phyloP scores from a whole-genome alignment of 1,284 basidiomycete genomes.

The Cystobasidium pallidum region DNA sequence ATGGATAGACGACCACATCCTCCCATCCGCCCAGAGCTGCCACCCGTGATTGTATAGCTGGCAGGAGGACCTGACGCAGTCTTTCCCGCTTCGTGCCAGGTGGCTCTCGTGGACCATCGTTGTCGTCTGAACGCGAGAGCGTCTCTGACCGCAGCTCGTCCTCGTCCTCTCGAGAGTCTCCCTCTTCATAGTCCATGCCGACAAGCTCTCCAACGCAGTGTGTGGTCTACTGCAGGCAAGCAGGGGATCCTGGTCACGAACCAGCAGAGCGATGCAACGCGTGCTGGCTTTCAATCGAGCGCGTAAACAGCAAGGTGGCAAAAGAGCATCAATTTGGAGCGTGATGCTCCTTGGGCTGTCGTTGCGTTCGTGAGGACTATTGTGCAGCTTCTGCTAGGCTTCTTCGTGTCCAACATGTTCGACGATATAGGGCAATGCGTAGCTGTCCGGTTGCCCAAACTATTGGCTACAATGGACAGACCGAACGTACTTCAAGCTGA shows the following conservation, averaged over 20 bases:
- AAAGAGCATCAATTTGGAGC: no score
- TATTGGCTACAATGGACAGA: neutral
- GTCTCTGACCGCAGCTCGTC: slow-evolving; percentile 30
- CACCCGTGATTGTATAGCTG: slow-evolving; percentile 42
- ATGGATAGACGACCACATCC: slow-evolving; percentile 12
- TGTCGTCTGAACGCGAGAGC: slow-evolving; percentile 26
- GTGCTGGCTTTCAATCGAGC: neutral
- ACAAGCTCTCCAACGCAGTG: no score
- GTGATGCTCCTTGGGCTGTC: no score
- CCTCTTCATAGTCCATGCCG: slow-evolving; percentile 25
- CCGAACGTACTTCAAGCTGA: no score
- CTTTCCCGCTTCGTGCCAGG: slow-evolving; percentile 25
- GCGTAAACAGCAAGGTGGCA: neutral
- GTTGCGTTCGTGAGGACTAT: no score
- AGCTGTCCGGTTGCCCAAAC: neutral
- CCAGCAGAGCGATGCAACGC: neutral
- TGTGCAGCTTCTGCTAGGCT: no score
- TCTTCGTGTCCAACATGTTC: neutral
- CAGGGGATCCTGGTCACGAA: neutral
- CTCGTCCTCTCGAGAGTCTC: slow-evolving; percentile 19
- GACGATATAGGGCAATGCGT: neutral
- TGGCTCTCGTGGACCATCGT: slow-evolving; percentile 29
- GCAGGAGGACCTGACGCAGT: slow-evolving; percentile 28
- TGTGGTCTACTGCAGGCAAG: no score
- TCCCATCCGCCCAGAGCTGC: slow-evolving; percentile 38